Percentiles rank a stretch among this genome's conserved stretches.
These are phyloP conservation scores for Penicillium freii DNA, from an alignment of 2,329 filamentous ascomycete genomes.

Conservation along the genomic window DNA sequence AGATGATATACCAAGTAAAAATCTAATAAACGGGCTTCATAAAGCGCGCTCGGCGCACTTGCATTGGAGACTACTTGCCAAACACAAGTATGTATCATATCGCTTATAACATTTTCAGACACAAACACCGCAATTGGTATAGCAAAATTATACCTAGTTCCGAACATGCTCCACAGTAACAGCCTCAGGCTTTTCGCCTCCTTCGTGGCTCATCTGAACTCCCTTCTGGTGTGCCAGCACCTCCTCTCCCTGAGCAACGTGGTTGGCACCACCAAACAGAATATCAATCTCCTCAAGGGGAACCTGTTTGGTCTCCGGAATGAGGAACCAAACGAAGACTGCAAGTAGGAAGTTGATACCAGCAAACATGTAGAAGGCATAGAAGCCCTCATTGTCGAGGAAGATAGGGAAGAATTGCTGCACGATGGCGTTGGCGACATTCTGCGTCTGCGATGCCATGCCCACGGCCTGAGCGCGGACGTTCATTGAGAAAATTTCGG, in stretches of 20 bases:
- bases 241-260: conserved; percentile 35
- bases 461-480: conserved; percentile 69
- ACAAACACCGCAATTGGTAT: neutral
- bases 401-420: conserved; percentile 71
- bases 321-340: conserved; percentile 51
- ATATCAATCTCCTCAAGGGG: conserved; percentile 40
- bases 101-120: neutral
- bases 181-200: conserved; percentile 19
- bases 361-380: conserved; percentile 57
- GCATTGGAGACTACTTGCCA: conserved; percentile 3
- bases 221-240: conserved; percentile 30
- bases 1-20: neutral
- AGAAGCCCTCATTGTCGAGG: conserved; percentile 58
- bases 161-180: conserved; percentile 25
- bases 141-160: conserved; percentile 1
- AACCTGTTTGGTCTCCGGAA: conserved; percentile 53
- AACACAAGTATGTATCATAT: neutral
- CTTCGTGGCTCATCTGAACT: conserved; percentile 7
- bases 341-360: conserved; percentile 53
- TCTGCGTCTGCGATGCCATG: conserved; percentile 62
- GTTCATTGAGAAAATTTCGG: conserved; percentile 69
- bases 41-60: neutral
- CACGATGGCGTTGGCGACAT: conserved; percentile 66
- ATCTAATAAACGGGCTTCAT: neutral
- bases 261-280: conserved; percentile 40